Conservation (phyloP, 768 basidiomycete species). For the Suillus paluster region DNA sequence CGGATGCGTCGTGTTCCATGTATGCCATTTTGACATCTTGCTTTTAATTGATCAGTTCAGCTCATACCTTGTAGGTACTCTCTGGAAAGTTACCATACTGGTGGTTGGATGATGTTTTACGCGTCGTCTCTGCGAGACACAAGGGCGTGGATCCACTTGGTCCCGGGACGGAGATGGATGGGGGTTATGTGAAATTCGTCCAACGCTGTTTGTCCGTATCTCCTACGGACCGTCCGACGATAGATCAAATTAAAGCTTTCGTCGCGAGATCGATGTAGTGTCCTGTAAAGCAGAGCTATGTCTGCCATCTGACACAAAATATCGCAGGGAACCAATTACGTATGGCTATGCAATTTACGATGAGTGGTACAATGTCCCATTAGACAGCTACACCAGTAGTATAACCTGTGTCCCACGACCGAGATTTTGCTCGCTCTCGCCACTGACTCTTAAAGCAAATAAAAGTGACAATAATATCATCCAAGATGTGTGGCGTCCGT, state of each 20-base stretch:
- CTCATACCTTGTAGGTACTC: slow-evolving; percentile 1
- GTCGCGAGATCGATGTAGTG: background rate
- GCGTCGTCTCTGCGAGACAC: slow-evolving; percentile 1
- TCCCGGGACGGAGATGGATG: background rate
- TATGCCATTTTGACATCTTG: slow-evolving; percentile 27
- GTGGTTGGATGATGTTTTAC: slow-evolving; percentile 4
- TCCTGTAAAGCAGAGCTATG: background rate
- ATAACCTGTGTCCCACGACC: slow-evolving; percentile 10
- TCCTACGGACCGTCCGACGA: background rate
- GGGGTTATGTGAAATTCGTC: background rate
- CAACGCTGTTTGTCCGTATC: background rate
- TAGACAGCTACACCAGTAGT: background rate
- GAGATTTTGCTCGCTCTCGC: slow-evolving; percentile 24
- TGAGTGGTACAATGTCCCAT: no score
- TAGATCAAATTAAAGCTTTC: background rate
- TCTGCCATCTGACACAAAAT: no score
- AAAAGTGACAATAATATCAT: slow-evolving; percentile 42
- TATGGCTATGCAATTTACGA: no score
- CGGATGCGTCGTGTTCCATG: slow-evolving; percentile 38
- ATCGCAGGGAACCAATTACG: no score
- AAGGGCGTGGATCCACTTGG: background rate
- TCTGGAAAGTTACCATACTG: background rate
- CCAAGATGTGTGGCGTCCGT: slow-evolving; percentile 36
- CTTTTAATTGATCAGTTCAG: slow-evolving; percentile 17
- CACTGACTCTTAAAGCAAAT: slow-evolving; percentile 38